These are phyloP conservation scores for Saccharomyces eubayanus DNA, from an alignment of 805 yeast species.

Conservation along the genomic window DNA sequence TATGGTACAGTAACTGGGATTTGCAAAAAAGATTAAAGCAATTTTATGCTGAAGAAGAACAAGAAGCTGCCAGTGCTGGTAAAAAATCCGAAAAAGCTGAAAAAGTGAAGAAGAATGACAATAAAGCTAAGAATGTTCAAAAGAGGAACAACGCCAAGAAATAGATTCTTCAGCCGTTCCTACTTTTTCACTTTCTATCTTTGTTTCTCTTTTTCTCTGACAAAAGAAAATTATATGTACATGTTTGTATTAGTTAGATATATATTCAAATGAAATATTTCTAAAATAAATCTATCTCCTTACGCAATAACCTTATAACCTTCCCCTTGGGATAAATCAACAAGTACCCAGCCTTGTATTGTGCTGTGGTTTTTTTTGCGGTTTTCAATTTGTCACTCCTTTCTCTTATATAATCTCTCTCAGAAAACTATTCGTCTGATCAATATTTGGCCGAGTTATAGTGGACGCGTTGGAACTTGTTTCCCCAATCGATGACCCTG, in stretches of 20 bases:
- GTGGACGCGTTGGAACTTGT: background rate
- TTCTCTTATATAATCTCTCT: conserved; percentile 2
- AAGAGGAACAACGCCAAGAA: background rate
- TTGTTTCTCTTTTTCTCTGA: background rate
- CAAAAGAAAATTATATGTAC: background rate
- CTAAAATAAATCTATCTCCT: background rate
- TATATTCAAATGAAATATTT: background rate
- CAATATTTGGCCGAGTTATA: background rate
- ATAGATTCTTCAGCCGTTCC: background rate
- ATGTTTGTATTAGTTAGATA: background rate
- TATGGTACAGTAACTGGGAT: conserved; percentile 76
- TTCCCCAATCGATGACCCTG: background rate
- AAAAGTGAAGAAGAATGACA: conserved; percentile 7
- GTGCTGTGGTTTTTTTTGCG: background rate
- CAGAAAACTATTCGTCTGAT: background rate
- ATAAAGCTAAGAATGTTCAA: background rate
- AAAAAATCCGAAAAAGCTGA: conserved; percentile 1
- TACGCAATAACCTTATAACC: background rate
- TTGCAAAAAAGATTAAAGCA: conserved; percentile 32
- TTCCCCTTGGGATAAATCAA: background rate
- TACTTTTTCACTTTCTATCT: background rate
- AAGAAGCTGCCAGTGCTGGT: conserved; percentile 8
- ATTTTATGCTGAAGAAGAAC: conserved; percentile 29
- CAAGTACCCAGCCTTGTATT: background rate
- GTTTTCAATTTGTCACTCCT: background rate